phyloP scores from a whole-genome alignment of 306 rosid species.

The Cucurbita maxima region DNA sequence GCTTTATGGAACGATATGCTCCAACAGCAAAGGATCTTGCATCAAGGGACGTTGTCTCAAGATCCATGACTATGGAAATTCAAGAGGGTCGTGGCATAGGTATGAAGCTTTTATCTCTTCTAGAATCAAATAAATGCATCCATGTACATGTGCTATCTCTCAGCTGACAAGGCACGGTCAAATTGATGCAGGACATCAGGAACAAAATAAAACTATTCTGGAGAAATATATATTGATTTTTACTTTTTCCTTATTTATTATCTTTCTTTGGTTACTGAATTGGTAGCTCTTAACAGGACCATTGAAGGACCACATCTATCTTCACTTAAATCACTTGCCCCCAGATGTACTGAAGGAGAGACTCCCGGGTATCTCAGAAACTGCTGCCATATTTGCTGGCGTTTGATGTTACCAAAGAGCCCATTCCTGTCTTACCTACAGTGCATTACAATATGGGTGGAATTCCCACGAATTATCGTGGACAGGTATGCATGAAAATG shows the following conservation, averaged over 20 bases:
- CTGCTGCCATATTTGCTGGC: constrained; percentile 99
- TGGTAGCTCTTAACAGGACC: constrained; percentile 49
- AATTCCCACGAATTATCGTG: constrained; percentile 78
- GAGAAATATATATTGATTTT: background rate
- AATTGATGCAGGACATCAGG: background rate
- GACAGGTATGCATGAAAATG: constrained; percentile 48
- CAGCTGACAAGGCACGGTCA: background rate
- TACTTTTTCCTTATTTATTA: background rate
- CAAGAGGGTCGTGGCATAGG: constrained; percentile 98
- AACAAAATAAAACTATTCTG: background rate
- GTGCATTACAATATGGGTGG: constrained; percentile 99
- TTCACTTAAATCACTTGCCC: constrained; percentile 93
- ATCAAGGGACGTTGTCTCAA: constrained; percentile 84
- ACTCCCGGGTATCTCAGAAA: constrained; percentile 98
- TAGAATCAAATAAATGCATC: background rate
- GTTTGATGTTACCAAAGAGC: constrained; percentile 98
- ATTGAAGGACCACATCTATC: constrained; percentile 94
- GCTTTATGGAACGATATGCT: constrained; percentile 97
- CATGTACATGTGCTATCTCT: background rate
- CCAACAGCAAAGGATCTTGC: constrained; percentile 99
- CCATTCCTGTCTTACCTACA: constrained; percentile 94
- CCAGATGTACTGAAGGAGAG: constrained; percentile 99
- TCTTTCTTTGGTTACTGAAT: background rate
- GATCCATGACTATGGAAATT: constrained; percentile 98
- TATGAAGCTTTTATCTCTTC: constrained; percentile 16